These are phyloP conservation scores for Zostera marina DNA, from an alignment of 116 monocot genomes.

Conservation along the genomic window DNA sequence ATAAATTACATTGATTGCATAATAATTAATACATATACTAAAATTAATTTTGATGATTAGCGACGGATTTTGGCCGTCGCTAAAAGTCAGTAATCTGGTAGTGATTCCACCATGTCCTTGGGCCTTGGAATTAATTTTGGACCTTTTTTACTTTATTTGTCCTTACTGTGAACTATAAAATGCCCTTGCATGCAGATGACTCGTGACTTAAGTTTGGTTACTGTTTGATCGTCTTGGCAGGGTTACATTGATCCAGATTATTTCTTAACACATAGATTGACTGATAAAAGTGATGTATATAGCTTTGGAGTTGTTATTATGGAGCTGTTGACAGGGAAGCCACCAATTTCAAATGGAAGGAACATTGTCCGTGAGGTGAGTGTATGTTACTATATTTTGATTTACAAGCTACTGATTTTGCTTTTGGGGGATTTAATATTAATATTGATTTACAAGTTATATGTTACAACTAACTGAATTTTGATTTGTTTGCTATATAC, in stretches of 20 bases:
- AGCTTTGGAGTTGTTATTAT: conserved; percentile 23
- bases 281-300: conserved; percentile 24
- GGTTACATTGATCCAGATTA: conserved; percentile 24
- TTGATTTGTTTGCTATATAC: not conserved
- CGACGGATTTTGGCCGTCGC: too few relatives aligned
- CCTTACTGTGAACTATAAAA: too few relatives aligned
- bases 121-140: too few relatives aligned
- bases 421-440: not conserved
- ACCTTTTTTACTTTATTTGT: too few relatives aligned
- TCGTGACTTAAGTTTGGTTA: too few relatives aligned
- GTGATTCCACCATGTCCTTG: too few relatives aligned
- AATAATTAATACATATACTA: too few relatives aligned
- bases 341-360: conserved; percentile 16
- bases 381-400: not conserved
- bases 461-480: not conserved
- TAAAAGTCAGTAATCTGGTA: too few relatives aligned
- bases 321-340: conserved; percentile 20
- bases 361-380: conserved; percentile 21
- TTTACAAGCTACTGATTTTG: not conserved
- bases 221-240: not conserved
- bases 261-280: conserved; percentile 14
- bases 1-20: too few relatives aligned
- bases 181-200: too few relatives aligned
- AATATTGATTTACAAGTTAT: not conserved
- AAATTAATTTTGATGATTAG: too few relatives aligned